A percentile compares a stretch with the other conserved stretches of the same genome.
Conservation (phyloP, 345 rosid species). For the Arabis alpina region DNA sequence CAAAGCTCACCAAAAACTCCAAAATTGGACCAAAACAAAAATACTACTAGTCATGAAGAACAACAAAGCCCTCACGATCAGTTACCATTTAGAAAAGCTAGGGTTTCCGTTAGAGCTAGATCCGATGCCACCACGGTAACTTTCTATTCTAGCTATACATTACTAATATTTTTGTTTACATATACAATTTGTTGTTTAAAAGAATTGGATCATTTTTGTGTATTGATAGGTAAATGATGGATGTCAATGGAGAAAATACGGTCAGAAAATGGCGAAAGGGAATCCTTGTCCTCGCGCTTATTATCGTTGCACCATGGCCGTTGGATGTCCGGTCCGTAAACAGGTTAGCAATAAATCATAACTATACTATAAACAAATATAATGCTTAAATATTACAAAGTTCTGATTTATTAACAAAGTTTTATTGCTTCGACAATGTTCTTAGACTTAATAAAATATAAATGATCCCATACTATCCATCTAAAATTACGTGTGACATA, state of each 20-base stretch:
- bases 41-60: conserved; percentile 27
- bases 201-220: background rate
- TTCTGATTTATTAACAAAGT: background rate
- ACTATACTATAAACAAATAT: background rate
- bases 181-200: background rate
- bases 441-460: background rate
- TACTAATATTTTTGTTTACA: background rate
- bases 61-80: conserved; percentile 52
- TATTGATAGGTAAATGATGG: conserved; percentile 64
- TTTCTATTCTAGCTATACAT: background rate
- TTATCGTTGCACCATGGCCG: conserved; percentile 85
- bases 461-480: too few relatives aligned
- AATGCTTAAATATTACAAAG: background rate
- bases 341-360: conserved; percentile 45
- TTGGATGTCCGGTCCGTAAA: conserved; percentile 86
- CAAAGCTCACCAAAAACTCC: conserved; percentile 58
- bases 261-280: conserved; percentile 83
- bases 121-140: conserved; percentile 59
- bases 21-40: conserved; percentile 50
- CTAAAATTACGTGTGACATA: too few relatives aligned
- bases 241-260: conserved; percentile 90
- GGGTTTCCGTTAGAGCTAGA: conserved; percentile 68
- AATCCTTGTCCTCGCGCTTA: conserved; percentile 90
- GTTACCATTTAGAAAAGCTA: conserved; percentile 58
- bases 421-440: background rate